Evolutionary conservation across 305 asterid genomes (phyloP).

Genomic region (Fraxinus xanthoxyloides): DNA sequence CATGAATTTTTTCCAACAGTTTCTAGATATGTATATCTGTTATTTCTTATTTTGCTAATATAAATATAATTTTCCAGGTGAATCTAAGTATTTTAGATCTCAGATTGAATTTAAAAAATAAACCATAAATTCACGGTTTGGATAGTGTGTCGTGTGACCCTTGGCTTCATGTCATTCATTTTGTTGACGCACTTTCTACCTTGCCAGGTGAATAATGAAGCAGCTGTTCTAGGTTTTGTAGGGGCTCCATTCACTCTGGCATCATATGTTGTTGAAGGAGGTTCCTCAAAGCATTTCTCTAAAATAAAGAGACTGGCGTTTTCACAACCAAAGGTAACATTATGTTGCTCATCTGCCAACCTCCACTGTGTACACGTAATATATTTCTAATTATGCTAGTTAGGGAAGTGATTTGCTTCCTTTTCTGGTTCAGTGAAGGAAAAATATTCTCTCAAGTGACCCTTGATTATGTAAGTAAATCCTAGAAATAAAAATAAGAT

Average conservation of each 20-base stretch:
- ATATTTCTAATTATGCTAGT: not conserved
- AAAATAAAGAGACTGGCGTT: slow-evolving; percentile 88
- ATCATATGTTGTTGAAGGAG: slow-evolving; percentile 93
- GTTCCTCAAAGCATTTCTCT: slow-evolving; percentile 93
- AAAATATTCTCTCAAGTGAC: not conserved
- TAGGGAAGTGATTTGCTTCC: not conserved
- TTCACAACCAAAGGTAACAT: slow-evolving; percentile 81
- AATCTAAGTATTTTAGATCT: not conserved
- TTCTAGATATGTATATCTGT: not conserved
- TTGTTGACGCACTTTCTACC: slow-evolving; percentile 9
- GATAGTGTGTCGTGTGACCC: not conserved
- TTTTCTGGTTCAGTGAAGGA: not conserved
- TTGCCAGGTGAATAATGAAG: slow-evolving; percentile 78
- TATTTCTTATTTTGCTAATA: slow-evolving; percentile 9
- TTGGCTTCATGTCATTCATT: slow-evolving; percentile 4
- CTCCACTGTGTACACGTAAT: not conserved
- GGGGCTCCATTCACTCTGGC: slow-evolving; percentile 99
- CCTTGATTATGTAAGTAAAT: not conserved
- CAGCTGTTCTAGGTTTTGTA: slow-evolving; percentile 93
- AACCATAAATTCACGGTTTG: not conserved
- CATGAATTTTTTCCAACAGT: not conserved
- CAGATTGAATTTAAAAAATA: not conserved
- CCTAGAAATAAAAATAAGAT: not conserved
- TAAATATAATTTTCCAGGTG: slow-evolving; percentile 1
- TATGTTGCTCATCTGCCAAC: not conserved